Conservation (phyloP, 2,329 filamentous ascomycete species). For the Juglanconis oblonga region DNA sequence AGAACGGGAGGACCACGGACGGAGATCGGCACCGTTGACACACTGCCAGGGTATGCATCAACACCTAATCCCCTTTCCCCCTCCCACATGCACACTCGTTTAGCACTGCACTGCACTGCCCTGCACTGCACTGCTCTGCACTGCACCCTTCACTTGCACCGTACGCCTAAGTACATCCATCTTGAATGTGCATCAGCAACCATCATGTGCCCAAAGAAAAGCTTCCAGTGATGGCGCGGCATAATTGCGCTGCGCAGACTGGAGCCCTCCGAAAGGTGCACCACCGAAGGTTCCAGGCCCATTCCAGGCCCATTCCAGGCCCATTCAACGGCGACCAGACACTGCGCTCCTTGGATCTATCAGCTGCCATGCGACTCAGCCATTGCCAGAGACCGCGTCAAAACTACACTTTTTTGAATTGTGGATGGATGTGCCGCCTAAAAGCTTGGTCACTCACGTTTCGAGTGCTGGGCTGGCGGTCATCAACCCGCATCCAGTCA, state of each 20-base stretch:
- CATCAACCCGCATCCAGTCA: background rate
- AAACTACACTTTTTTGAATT: slow-evolving; percentile 5
- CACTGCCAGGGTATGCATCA: slow-evolving; percentile 18
- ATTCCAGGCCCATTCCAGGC: too few species aligned
- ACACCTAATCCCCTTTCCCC: slow-evolving; percentile 9
- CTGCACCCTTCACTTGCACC: background rate
- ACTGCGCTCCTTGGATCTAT: background rate
- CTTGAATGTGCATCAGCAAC: slow-evolving; percentile 17
- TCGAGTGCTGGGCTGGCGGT: slow-evolving; percentile 9
- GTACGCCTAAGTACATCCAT: slow-evolving; percentile 11
- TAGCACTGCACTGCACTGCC: background rate
- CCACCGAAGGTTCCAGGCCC: background rate
- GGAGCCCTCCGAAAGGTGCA: background rate
- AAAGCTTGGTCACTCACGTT: slow-evolving; percentile 2
- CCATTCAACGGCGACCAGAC: background rate
- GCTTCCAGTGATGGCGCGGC: background rate
- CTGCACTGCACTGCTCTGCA: slow-evolving; percentile 6
- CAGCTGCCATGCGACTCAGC: background rate
- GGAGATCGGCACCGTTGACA: background rate
- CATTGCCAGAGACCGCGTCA: background rate
- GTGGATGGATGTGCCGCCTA: slow-evolving; percentile 10
- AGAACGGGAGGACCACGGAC: background rate
- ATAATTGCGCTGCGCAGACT: slow-evolving; percentile 13
- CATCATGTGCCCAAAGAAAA: slow-evolving; percentile 1
- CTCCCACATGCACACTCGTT: background rate